Evolutionary conservation across 352 stramenopile genomes (phyloP).

Genomic region (Phytophthora chlamydospora): DNA sequence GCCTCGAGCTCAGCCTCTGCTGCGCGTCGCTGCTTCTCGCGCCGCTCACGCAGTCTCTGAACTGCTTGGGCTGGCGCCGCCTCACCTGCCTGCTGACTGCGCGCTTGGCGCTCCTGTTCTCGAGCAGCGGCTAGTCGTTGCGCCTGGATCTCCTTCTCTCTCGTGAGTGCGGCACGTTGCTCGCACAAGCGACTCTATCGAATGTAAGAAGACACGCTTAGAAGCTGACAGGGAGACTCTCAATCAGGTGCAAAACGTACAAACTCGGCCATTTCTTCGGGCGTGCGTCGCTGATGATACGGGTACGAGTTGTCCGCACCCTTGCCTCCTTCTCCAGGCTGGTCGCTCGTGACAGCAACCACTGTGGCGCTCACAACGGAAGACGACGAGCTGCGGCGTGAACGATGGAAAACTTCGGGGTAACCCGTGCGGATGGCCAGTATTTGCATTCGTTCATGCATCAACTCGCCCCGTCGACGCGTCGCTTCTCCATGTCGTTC

Average conservation of each 20-base stretch:
- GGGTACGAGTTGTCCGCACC: slow-evolving; percentile 11
- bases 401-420: slow-evolving; percentile 39
- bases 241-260: slow-evolving; percentile 26
- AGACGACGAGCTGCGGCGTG: slow-evolving; percentile 10
- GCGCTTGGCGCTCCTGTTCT: slow-evolving; percentile 39
- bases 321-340: background rate
- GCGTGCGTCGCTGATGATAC: slow-evolving; percentile 16
- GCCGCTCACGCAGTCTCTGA: slow-evolving; percentile 55
- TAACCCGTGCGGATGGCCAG: slow-evolving; percentile 55
- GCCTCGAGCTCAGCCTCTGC: slow-evolving; percentile 64
- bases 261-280: slow-evolving; percentile 37
- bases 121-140: slow-evolving; percentile 30
- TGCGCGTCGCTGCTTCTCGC: slow-evolving; percentile 45
- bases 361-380: slow-evolving; percentile 1
- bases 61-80: slow-evolving; percentile 47
- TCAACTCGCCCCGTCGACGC: slow-evolving; percentile 51
- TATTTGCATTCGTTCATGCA: slow-evolving; percentile 51
- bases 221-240: background rate
- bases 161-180: slow-evolving; percentile 48
- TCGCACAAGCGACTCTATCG: slow-evolving; percentile 57
- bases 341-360: slow-evolving; percentile 7
- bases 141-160: slow-evolving; percentile 42
- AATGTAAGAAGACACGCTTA: background rate
- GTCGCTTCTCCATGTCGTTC: slow-evolving; percentile 63
- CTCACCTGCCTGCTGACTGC: slow-evolving; percentile 38